Conservation (phyloP, 1,284 basidiomycete genomes). For the Ceratobasidium papillatum region DNA sequence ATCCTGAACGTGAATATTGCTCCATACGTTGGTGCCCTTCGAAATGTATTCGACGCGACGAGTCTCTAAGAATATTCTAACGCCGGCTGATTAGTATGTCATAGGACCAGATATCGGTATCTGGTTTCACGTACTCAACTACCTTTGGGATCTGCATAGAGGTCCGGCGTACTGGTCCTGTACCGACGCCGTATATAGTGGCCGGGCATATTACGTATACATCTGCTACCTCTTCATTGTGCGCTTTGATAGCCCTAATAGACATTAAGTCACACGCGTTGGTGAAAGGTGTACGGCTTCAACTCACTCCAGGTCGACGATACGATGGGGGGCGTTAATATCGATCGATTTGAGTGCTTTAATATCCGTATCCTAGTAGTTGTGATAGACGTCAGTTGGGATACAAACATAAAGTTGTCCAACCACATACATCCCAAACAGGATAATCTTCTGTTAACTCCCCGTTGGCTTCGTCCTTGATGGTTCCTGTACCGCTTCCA, state of each 20-base stretch:
- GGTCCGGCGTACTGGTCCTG: background rate
- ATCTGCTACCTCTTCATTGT: background rate
- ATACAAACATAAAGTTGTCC: too few species aligned
- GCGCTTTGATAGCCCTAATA: slow-evolving; percentile 12
- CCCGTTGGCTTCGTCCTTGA: background rate
- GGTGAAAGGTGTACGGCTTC: background rate
- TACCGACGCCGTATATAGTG: slow-evolving; percentile 4
- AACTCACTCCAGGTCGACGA: slow-evolving; percentile 7
- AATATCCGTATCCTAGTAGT: background rate
- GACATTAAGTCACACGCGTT: background rate
- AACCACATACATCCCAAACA: background rate
- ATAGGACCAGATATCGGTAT: too few species aligned
- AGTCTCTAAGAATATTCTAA: background rate
- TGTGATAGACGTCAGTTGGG: background rate
- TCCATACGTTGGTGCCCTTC: slow-evolving; percentile 10
- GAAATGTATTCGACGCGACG: background rate
- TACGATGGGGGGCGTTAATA: slow-evolving; percentile 2
- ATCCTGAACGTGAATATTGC: slow-evolving; percentile 9
- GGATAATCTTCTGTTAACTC: slow-evolving; percentile 5
- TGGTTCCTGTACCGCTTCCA: background rate
- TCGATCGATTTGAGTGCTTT: background rate
- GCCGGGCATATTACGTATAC: slow-evolving; percentile 10
- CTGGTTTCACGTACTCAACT: background rate
- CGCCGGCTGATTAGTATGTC: too few species aligned
- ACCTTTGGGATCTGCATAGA: slow-evolving; percentile 1